Conservation (phyloP, 2,329 filamentous ascomycete species). For the Penicillium brasilianum region DNA sequence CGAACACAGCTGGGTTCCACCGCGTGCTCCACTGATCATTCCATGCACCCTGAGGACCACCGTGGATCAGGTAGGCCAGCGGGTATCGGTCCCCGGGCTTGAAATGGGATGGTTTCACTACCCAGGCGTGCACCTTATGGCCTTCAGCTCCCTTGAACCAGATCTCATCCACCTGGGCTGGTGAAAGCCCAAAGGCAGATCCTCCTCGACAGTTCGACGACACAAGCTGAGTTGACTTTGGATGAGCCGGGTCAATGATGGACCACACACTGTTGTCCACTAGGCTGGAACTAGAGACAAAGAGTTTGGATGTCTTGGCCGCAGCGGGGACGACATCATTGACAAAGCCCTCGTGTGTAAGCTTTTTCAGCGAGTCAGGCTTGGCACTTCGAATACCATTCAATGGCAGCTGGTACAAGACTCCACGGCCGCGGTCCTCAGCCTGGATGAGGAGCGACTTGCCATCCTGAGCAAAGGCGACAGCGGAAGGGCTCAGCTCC, state of each 20-base stretch:
- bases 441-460: constrained; percentile 48
- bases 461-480: constrained; percentile 51
- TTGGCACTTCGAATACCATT: constrained; percentile 36
- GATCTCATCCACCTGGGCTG: constrained; percentile 50
- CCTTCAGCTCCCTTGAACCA: constrained; percentile 54
- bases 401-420: constrained; percentile 49
- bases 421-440: constrained; percentile 49
- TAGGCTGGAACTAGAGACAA: constrained; percentile 51
- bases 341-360: constrained; percentile 50
- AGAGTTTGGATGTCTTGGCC: constrained; percentile 42
- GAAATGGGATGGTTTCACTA: constrained; percentile 55
- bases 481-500: constrained; percentile 47
- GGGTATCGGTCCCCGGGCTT: constrained; percentile 56
- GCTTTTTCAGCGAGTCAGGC: constrained; percentile 40
- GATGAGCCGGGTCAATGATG: constrained; percentile 44
- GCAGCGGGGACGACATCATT: constrained; percentile 45
- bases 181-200: constrained; percentile 48
- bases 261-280: constrained; percentile 53
- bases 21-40: constrained; percentile 60
- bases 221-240: constrained; percentile 38
- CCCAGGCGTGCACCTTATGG: constrained; percentile 52
- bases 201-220: constrained; percentile 47
- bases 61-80: constrained; percentile 60
- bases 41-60: constrained; percentile 58
- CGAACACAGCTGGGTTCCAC: constrained; percentile 62